A percentile compares a stretch with the other conserved stretches of the same genome.
phyloP scores from a whole-genome alignment of 2,329 filamentous ascomycete genomes.

The Diaporthe batatas region DNA sequence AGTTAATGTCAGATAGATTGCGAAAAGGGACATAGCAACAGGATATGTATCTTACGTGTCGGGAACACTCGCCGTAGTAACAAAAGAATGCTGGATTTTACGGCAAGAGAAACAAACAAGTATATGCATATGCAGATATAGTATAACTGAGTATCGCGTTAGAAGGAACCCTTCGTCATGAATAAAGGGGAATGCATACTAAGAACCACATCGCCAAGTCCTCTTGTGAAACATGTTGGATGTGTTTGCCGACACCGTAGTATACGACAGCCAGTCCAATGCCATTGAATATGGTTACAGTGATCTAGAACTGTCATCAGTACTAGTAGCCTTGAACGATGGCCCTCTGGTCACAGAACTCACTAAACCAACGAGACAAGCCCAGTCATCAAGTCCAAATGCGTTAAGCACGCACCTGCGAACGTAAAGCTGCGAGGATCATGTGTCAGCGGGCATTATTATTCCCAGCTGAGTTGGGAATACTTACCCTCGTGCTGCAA shows the following conservation, averaged over 20 bases:
- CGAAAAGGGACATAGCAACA: neutral
- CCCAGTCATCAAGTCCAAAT: slow-evolving; percentile 21
- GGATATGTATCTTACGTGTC: slow-evolving; percentile 7
- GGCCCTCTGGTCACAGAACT: neutral
- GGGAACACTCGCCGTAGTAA: slow-evolving; percentile 37
- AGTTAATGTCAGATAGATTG: neutral
- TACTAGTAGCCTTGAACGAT: neutral
- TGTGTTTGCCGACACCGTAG: slow-evolving; percentile 39
- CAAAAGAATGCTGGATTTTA: slow-evolving; percentile 38
- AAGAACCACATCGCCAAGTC: slow-evolving; percentile 35
- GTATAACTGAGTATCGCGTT: slow-evolving; percentile 29
- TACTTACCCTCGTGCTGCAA: slow-evolving; percentile 25
- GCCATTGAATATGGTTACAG: slow-evolving; percentile 37
- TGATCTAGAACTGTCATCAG: neutral
- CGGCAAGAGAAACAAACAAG: slow-evolving; percentile 35
- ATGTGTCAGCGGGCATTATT: neutral
- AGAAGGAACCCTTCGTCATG: neutral
- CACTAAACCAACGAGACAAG: slow-evolving; percentile 22
- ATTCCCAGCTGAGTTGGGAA: neutral
- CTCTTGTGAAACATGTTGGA: slow-evolving; percentile 32
- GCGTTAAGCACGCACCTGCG: neutral
- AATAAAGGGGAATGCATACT: neutral
- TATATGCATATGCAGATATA: slow-evolving; percentile 40
- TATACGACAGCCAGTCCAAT: slow-evolving; percentile 33
- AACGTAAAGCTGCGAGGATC: neutral